Evolutionary conservation across 129 eudicot species (phyloP), one percentile per base, ranked within the genome.

Genomic region (Lactuca sativa): DNA sequence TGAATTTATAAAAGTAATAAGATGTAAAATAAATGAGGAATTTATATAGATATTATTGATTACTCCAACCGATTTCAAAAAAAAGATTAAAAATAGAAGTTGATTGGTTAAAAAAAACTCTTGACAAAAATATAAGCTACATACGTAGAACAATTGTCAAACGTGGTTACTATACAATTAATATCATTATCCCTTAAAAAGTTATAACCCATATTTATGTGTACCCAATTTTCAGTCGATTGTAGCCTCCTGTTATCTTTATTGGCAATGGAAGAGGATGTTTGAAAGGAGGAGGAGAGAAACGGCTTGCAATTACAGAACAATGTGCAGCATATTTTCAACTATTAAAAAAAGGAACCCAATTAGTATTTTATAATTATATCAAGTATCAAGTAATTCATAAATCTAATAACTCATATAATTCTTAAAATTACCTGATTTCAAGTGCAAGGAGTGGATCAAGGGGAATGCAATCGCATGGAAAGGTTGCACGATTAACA

Each of bases 401-500:
- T 2, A 18, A 21, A 41, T 9, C 31, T n/a, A n/a, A n/a, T n/a
- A n/a, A n/a, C n/a, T n/a, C n/a, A n/a, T n/a, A n/a, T 12, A 51
- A 25, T 44, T 30, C 67, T n/a, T 2, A 14, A 59, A 52, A 55
- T 10, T 17, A 82, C 99, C 99, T 93, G 64, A 93, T 93, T 40
- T 93, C 97, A 33, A 93, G 92, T 49, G 99, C 97, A 71, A 93
- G 99, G 75, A 93, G 80, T 17, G 97, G 95, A 81, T 93, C 95
- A 56, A 93, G 99, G 18, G 99, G 99, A 78, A 93, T 33, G 99
- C 99, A 63, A 93, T 87, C 7, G 97, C 99, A 86, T 90, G 97
- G 73, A 93, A 93, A 61, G 99, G 99, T 77, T 90, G 99, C 81
- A 93, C 99, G 75, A n/a, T n/a, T n/a, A n/a, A n/a, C n/a, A n/a